Evolutionary conservation across 305 asterid genomes (phyloP).

Genomic region (Stenogyne calaminthoides): DNA sequence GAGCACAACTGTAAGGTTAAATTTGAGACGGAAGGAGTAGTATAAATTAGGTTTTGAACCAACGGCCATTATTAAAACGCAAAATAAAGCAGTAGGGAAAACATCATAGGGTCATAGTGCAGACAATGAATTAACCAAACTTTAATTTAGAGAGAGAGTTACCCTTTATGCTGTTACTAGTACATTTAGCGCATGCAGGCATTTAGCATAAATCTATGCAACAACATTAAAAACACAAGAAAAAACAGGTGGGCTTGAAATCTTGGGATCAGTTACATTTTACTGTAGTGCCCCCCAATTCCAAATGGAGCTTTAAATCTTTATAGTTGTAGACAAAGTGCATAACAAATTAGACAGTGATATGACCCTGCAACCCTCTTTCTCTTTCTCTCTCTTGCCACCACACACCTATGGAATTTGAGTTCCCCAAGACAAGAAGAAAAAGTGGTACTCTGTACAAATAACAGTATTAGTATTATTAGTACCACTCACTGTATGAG

Average conservation of each 20-base stretch:
- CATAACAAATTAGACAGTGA: slow-evolving; percentile 65
- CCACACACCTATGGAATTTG: slow-evolving; percentile 65
- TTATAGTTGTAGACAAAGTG: slow-evolving; percentile 2
- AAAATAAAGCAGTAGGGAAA: not conserved
- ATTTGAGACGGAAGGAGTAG: too few relatives aligned
- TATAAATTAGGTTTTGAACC: too few relatives aligned
- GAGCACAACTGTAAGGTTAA: too few relatives aligned
- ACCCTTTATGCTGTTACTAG: slow-evolving; percentile 17
- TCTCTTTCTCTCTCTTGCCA: slow-evolving; percentile 23
- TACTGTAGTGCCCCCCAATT: not conserved
- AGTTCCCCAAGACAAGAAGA: slow-evolving; percentile 59
- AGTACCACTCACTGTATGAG: slow-evolving; percentile 30
- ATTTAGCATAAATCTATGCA: slow-evolving; percentile 28
- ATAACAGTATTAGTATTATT: not conserved
- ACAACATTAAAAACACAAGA: not conserved
- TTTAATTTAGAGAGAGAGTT: not conserved
- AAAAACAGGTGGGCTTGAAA: not conserved
- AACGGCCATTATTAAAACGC: too few relatives aligned
- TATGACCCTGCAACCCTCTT: slow-evolving; percentile 40
- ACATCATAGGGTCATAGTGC: slow-evolving; percentile 11
- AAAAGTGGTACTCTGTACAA: slow-evolving; percentile 4
- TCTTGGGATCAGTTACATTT: slow-evolving; percentile 36
- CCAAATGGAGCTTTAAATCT: not conserved
- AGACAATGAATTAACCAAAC: slow-evolving; percentile 17
- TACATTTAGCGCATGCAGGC: slow-evolving; percentile 30